Base-by-base conservation (phyloP, 805 yeast genomes). In the Candida silvicultrix region DNA sequence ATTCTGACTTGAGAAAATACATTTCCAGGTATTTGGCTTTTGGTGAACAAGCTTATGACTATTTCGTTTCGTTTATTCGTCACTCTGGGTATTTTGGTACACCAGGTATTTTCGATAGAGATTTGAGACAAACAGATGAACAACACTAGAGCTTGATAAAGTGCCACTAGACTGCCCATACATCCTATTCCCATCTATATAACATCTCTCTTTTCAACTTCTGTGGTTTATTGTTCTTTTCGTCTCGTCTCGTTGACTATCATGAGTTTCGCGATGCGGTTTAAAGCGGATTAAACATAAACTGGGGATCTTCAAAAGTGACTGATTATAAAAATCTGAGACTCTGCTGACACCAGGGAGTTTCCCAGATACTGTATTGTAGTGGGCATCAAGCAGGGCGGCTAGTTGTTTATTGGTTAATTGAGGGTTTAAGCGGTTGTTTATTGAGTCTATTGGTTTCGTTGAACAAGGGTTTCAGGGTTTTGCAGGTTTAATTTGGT, bases 41-140 rank as follows among this genome's bases (percentile, higher is more conserved):
- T 57, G 92, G 92, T 1, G 90, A 84, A 54, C 60, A 62, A 32
- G 71, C 80, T 46, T 84, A 78, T 57, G 79, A 76, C 44, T 61
- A 59, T 36, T 63, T 74, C 4, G 76, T 78, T 3, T 60, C 70
- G 3, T 49, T 68, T 32, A 73, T 80, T 49, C 72, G 68, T 41
- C 48, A 61, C 44, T 71, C 83, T 16, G 76, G 76, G 2, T 71
- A 74, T 53, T 83, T 84, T 34, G 48, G 42, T 28, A 25, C 42
- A 12, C 46, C 47, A 28, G 51, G 55, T 8, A 38, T 39, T 14
- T 39, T 39, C 25, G 41, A 25, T n/a, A 39, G 41, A 23, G 41
- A 39, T 18, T 18, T 39, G 6, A 28, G 32, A 39, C 20, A 9
- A 5, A 5, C 25, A 23, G 21, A 15, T 25, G 34, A 12, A 8